Evolutionary conservation across 1,284 basidiomycete species (phyloP), one percentile per base, ranked within the genome.

Genomic region (Inonotus obliquus): DNA sequence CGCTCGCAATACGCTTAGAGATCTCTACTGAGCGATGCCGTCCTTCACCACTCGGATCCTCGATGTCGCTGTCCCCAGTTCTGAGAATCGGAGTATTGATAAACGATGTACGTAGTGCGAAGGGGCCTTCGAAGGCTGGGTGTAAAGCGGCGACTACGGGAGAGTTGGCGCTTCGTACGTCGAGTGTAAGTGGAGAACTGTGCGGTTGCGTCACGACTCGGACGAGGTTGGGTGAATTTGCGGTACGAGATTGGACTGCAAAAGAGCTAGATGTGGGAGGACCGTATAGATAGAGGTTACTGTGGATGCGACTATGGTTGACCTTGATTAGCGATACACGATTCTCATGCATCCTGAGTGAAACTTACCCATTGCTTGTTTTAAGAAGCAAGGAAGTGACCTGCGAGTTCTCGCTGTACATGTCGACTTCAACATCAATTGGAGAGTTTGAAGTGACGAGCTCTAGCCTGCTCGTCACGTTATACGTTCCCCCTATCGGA

Each of bases 61-160:
- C 59, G 14, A 49, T 35, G 2, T 25, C 35, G n/a, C 21, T 25
- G 4, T 29, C 38, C 10, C 39, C 53, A 29, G 54, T 41, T 5
- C 39, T 27, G 21, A 48, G 41, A 19, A 51, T 25, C 7, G 49
- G 32, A 4, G 14, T 11, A 14, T 45, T 29, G 29, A 17, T 54
- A 7, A 21, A 7, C 19, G 60, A 61, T 5, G 60, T 58, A 6
- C 49, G 54, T 13, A 63, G 57, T 11, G 13, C 29, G 44, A 61
- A 61, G 37, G 55, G 47, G 11, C 66, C 66, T 54, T 67, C 66
- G 45, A 61, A 67, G 4, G 66, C 53, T 7, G 66, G 60, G 35
- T 64, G 65, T 9, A 67, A 45, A 4, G 44, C 47, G 4, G 57
- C 61, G 17, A 38, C 38, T 19, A 60, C 53, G 3, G 45, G 21